Conservation (phyloP, 108 stramenopile genomes). For the Bacterosira constricta region DNA sequence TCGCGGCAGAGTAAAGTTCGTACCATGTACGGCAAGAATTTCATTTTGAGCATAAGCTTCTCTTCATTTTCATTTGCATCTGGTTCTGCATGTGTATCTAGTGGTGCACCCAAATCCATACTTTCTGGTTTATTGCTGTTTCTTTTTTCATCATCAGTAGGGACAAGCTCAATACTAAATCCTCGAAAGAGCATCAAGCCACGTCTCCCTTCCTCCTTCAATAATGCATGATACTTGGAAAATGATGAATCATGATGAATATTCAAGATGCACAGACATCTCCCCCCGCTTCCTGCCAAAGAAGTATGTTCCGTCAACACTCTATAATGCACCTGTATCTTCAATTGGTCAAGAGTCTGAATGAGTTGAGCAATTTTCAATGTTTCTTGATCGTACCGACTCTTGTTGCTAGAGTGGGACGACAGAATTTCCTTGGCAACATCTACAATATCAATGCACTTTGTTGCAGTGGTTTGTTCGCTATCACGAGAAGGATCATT, state of each 20-base stretch:
- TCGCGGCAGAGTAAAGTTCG: constrained; percentile 85
- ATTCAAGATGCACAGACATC: constrained; percentile 70
- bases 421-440: constrained; percentile 28
- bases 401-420: not conserved
- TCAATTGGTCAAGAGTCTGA: constrained; percentile 47
- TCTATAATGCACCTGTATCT: constrained; percentile 53
- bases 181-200: constrained; percentile 83
- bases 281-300: not conserved
- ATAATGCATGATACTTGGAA: constrained; percentile 44
- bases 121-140: not conserved
- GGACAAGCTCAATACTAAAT: constrained; percentile 66
- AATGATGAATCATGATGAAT: constrained; percentile 70
- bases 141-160: constrained; percentile 6
- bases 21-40: constrained; percentile 87
- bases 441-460: constrained; percentile 14
- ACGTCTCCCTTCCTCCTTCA: constrained; percentile 14
- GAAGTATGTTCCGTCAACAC: constrained; percentile 37
- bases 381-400: constrained; percentile 58
- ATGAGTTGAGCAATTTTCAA: constrained; percentile 65
- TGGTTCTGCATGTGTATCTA: not conserved
- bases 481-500: not conserved
- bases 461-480: not conserved
- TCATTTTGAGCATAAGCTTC: constrained; percentile 88
- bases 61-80: constrained; percentile 10
- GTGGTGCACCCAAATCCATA: not conserved